Evolutionary conservation across 768 basidiomycete species (phyloP).

Genomic region (Paxillus ammoniavirescens): DNA sequence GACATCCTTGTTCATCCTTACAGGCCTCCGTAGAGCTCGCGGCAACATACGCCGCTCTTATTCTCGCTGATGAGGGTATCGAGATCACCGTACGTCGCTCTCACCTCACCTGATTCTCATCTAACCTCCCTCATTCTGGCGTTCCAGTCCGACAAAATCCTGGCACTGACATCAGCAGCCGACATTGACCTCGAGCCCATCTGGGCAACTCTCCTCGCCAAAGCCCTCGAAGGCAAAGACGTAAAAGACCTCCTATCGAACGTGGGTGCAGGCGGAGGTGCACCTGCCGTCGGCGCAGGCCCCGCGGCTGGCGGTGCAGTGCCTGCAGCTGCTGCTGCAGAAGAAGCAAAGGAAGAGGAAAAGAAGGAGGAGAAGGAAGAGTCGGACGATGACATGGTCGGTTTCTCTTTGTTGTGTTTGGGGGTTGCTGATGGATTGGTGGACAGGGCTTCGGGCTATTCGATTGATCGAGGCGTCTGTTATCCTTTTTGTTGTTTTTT

Average conservation of each 20-base stretch:
- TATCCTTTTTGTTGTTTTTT: constrained; percentile 5
- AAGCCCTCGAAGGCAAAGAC: constrained; percentile 97
- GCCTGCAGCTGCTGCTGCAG: constrained; percentile 65
- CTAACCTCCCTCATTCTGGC: too few species aligned
- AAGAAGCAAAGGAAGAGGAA: constrained; percentile 75
- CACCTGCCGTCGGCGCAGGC: constrained; percentile 63
- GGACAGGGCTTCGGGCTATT: constrained; percentile 92
- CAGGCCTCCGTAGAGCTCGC: constrained; percentile 77
- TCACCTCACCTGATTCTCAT: too few species aligned
- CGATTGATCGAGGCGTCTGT: constrained; percentile 54
- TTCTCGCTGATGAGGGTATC: constrained; percentile 95
- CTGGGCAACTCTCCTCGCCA: constrained; percentile 96
- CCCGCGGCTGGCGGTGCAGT: constrained; percentile 52
- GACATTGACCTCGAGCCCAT: constrained; percentile 89
- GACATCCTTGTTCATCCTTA: not conserved
- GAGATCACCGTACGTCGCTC: constrained; percentile 86
- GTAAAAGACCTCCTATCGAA: constrained; percentile 94
- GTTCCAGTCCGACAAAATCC: constrained; percentile 94
- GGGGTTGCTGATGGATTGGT: not conserved
- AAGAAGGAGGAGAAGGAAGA: constrained; percentile 89
- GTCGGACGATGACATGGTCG: constrained; percentile 87
- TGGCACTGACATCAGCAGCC: constrained; percentile 81
- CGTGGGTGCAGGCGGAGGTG: constrained; percentile 91
- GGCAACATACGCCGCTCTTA: constrained; percentile 94
- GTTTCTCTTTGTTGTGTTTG: constrained; percentile 22